Evolutionary conservation across 495 filamentous ascomycete species (phyloP).

Genomic region (Aspergillus campestris): DNA sequence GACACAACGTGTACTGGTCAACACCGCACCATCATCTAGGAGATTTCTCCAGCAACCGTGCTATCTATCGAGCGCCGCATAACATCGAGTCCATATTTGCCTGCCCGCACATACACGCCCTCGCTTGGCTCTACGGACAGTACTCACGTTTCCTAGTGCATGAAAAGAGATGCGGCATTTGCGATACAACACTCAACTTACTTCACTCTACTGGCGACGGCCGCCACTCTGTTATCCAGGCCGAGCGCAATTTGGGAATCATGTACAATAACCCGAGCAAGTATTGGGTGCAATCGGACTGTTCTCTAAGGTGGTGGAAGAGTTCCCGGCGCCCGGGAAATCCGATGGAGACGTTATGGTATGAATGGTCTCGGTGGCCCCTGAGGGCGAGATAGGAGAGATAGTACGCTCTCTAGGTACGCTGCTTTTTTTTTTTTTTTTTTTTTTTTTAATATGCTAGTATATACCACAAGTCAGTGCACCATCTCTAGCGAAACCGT

Average conservation of each 20-base stretch:
- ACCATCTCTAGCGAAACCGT: no score
- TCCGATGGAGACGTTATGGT: no score
- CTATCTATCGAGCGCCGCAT: neutral
- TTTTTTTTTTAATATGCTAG: no score
- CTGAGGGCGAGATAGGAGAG: no score
- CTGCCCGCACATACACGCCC: conserved; percentile 2
- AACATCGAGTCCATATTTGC: neutral
- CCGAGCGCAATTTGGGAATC: conserved; percentile 1
- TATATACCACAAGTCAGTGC: no score
- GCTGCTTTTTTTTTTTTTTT: no score
- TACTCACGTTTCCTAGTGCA: neutral
- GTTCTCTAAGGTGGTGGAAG: neutral
- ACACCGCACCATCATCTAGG: neutral
- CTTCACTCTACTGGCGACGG: neutral
- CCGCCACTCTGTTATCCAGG: conserved; percentile 1
- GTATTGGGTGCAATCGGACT: no score
- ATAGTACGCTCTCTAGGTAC: no score
- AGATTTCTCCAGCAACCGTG: neutral
- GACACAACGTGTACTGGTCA: neutral
- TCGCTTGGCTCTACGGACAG: neutral
- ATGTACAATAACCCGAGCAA: no score
- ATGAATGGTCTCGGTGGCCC: no score
- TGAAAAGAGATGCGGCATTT: neutral
- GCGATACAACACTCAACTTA: neutral
- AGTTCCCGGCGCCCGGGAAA: neutral